phyloP scores from a whole-genome alignment of 192 early-diverging fungal species.

The Chytriomyces confervae region DNA sequence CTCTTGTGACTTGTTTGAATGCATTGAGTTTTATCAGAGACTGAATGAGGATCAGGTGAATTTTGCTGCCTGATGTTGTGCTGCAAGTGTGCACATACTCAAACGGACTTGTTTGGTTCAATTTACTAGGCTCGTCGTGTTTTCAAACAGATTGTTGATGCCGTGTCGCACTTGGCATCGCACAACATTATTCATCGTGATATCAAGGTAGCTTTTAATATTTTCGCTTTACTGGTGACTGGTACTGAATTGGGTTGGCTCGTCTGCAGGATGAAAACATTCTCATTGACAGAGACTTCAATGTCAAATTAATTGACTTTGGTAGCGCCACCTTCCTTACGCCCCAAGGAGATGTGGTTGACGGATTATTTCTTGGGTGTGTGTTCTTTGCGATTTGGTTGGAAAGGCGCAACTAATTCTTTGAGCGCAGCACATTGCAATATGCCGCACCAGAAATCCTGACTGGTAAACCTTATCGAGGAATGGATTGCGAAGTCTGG shows the following conservation, averaged over 20 bases:
- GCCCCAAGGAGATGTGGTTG: conserved; percentile 11
- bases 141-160: conserved; percentile 72
- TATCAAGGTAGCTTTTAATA: conserved; percentile 72
- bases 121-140: conserved; percentile 61
- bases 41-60: conserved; percentile 60
- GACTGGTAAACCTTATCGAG: conserved; percentile 51
- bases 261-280: conserved; percentile 46
- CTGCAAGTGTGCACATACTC: not conserved
- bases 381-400: conserved; percentile 5
- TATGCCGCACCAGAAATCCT: conserved; percentile 66
- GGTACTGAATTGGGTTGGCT: not conserved
- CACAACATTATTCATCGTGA: conserved; percentile 77
- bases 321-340: conserved; percentile 57
- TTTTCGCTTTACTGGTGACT: not conserved
- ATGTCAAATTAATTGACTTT: conserved; percentile 74
- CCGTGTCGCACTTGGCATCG: conserved; percentile 67
- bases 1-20: conserved; percentile 72
- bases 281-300: conserved; percentile 48
- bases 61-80: not conserved
- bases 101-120: not conserved
- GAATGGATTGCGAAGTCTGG: conserved; percentile 64
- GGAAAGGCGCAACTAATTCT: not conserved
- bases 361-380: conserved; percentile 61
- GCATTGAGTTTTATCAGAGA: conserved; percentile 69
- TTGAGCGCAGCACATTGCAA: conserved; percentile 45